A percentile compares a stretch with the other conserved stretches of the same genome.
Evolutionary conservation across 1,284 basidiomycete species (phyloP).

Genomic region (Rhodotorula sp.): DNA sequence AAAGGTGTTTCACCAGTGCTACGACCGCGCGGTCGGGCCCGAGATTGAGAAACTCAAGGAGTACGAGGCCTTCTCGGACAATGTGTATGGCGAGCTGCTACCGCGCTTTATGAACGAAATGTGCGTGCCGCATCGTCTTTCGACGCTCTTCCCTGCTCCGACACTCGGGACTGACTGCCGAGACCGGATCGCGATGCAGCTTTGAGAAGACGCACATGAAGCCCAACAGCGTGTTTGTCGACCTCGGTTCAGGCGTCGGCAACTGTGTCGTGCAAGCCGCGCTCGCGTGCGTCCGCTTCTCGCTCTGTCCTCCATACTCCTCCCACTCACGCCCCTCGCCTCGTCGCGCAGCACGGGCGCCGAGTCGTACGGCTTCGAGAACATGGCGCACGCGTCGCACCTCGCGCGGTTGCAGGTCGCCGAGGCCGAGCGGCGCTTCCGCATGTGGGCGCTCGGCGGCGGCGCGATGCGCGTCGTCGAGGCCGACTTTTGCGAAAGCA

Average conservation of each 20-base stretch:
- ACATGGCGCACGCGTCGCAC: slow-evolving; percentile 55
- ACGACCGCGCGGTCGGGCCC: slow-evolving; percentile 59
- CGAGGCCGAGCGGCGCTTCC: slow-evolving; percentile 56
- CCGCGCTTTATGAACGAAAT: slow-evolving; percentile 53
- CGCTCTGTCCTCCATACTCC: background rate
- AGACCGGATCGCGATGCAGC: slow-evolving; percentile 2
- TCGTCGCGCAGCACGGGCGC: slow-evolving; percentile 50
- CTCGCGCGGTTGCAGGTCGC: slow-evolving; percentile 55
- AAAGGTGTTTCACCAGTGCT: slow-evolving; percentile 57
- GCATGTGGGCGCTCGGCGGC: slow-evolving; percentile 56
- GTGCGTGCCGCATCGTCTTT: slow-evolving; percentile 11
- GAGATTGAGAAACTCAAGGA: slow-evolving; percentile 55
- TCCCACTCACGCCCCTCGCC: background rate
- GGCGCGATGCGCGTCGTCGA: slow-evolving; percentile 54
- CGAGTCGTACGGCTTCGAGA: slow-evolving; percentile 57
- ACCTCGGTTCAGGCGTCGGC: slow-evolving; percentile 60
- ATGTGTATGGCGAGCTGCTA: slow-evolving; percentile 53
- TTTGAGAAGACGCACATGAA: slow-evolving; percentile 49
- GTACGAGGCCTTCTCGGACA: slow-evolving; percentile 52
- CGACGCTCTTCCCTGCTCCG: too few species aligned
- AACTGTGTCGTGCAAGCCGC: slow-evolving; percentile 59
- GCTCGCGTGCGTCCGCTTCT: slow-evolving; percentile 48
- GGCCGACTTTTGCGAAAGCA: slow-evolving; percentile 56
- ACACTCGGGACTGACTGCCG: background rate
- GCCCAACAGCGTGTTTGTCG: slow-evolving; percentile 53